These are phyloP conservation scores for Pseudocohnilembus persalinus DNA, from an alignment of 169 alveolate genomes.

Conservation along the genomic window DNA sequence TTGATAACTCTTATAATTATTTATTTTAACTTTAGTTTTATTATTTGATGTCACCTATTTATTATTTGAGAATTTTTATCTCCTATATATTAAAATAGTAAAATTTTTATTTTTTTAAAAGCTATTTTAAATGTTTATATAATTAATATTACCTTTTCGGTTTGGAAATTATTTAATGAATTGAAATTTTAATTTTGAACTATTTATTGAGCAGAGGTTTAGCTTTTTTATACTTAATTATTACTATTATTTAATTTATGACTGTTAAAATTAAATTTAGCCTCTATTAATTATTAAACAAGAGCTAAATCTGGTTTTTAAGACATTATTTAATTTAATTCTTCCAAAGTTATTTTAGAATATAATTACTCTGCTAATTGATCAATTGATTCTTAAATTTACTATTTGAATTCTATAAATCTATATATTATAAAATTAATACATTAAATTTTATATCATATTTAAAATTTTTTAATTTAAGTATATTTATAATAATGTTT, in stretches of 20 bases:
- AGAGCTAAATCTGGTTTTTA: background rate
- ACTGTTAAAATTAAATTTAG: too few species aligned
- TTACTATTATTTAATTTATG: too few species aligned
- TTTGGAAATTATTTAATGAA: too few species aligned
- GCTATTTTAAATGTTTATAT: slow-evolving; percentile 12
- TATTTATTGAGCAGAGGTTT: too few species aligned
- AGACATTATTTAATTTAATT: background rate
- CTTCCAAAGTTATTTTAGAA: slow-evolving; percentile 52
- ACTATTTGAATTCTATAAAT: background rate
- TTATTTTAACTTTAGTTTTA: slow-evolving; percentile 28
- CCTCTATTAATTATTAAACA: background rate
- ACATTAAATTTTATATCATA: background rate
- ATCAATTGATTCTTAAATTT: slow-evolving; percentile 56
- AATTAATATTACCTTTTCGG: too few species aligned
- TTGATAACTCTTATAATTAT: slow-evolving; percentile 43
- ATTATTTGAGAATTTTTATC: slow-evolving; percentile 32
- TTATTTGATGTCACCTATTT: slow-evolving; percentile 31
- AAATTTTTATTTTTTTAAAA: slow-evolving; percentile 22
- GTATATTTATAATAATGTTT: slow-evolving; percentile 39
- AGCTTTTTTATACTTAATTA: too few species aligned
- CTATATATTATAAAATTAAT: background rate
- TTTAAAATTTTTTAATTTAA: background rate
- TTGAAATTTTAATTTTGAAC: too few species aligned
- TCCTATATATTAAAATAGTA: slow-evolving; percentile 39
- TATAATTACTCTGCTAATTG: slow-evolving; percentile 57